Conservation (phyloP, 257 asterid genomes). For the Solanum medicagineum region DNA sequence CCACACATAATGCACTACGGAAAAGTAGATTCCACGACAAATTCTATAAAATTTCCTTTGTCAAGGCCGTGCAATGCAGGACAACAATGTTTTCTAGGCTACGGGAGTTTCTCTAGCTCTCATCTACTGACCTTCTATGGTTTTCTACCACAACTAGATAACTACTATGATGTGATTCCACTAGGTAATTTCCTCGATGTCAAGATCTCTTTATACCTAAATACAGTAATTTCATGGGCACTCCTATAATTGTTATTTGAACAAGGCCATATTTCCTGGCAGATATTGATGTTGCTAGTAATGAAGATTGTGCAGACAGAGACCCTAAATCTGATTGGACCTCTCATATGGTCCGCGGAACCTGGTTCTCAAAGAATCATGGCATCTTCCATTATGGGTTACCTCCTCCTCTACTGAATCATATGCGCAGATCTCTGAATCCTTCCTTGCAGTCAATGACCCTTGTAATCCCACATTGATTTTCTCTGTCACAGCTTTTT, state of each 20-base stretch:
- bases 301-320: slow-evolving; percentile 25
- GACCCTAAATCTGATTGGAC: slow-evolving; percentile 32
- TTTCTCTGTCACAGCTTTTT: not conserved
- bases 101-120: slow-evolving; percentile 77
- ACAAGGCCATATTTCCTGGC: not conserved
- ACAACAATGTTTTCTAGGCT: slow-evolving; percentile 83
- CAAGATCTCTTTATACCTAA: not conserved
- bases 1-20: slow-evolving; percentile 86
- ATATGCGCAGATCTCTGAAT: slow-evolving; percentile 45
- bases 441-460: slow-evolving; percentile 15
- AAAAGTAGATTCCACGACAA: slow-evolving; percentile 45
- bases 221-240: not conserved
- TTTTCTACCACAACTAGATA: slow-evolving; percentile 65
- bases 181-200: slow-evolving; percentile 42
- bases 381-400: slow-evolving; percentile 59
- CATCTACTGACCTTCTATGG: slow-evolving; percentile 89
- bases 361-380: slow-evolving; percentile 68
- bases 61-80: slow-evolving; percentile 73
- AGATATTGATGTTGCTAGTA: slow-evolving; percentile 47
- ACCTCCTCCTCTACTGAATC: slow-evolving; percentile 56
- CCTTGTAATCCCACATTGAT: slow-evolving; percentile 19
- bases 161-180: slow-evolving; percentile 69
- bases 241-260: not conserved
- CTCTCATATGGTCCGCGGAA: slow-evolving; percentile 86
- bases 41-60: slow-evolving; percentile 55